Base-by-base conservation (phyloP, 495 filamentous ascomycete species). In the Penicillium flavigenum region DNA sequence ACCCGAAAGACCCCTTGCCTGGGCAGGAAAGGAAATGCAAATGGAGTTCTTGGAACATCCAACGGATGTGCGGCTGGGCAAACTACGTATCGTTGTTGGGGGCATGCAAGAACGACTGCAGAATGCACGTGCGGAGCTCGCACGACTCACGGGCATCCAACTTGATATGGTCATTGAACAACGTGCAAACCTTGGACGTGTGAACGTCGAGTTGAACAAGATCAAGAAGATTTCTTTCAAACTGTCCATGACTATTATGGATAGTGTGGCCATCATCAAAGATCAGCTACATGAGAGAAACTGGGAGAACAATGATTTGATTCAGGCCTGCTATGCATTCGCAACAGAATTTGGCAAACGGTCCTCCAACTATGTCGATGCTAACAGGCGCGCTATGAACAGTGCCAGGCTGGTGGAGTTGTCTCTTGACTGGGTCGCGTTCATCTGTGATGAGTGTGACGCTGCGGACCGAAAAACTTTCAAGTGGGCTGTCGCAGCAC, bases 321-420 rank as follows among this genome's bases (percentile, higher is more conserved):
- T 98, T 60, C 94, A 98, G 67, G 96, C 92, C n/a, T 98, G 93
- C 73, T 98, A 98, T 70, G 91, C 94, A 42, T 98, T 98, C 63
- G 94, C 94, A 39, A 96, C 94, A 2, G 94, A 98, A 65, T 98
- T 98, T 67, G 94, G 94, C 7, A 92, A 96, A 72, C 85, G 94
- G 31, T 97, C 93, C 0, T 83, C 94, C 27, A 82, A 89, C 24
- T 92, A 94, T 72, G 92, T 98, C 81, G 95, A 98, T 72, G 84
- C 87, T 63, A 97, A 96, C 66, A 79, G 94, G 56, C 86, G 92
- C 41, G 86, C 91, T 47, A 93, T 97, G 89, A 98, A 98, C 72
- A 98, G 96, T 71, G 79, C 95, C 59, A 92, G 93, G 65, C 83
- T 98, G 16, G 96, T 93, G 22, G 88, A 92, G 59, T 81, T 98